Conservation (phyloP, 768 basidiomycete species). For the Gelatoporia subvermispora region DNA sequence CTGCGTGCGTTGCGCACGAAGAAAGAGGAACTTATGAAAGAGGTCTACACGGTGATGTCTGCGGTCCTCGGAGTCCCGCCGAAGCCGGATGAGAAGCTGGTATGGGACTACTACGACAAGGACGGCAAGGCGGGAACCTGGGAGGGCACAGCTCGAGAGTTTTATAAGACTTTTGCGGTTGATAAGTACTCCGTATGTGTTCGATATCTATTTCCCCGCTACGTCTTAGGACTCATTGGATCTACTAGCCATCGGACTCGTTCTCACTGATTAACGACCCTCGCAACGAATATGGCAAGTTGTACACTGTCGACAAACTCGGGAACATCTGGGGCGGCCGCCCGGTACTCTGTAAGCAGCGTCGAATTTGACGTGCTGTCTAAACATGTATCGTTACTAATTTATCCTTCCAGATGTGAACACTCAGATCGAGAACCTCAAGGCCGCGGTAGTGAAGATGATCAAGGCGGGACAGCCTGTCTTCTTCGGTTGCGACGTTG, state of each 20-base stretch:
- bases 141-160: constrained; percentile 79
- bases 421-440: constrained; percentile 77
- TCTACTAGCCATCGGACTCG: constrained; percentile 55
- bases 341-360: constrained; percentile 64
- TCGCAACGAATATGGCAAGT: constrained; percentile 72
- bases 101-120: constrained; percentile 86
- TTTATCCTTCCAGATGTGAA: constrained; percentile 59
- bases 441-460: constrained; percentile 75
- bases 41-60: constrained; percentile 79
- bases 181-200: constrained; percentile 24
- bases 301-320: constrained; percentile 90
- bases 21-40: constrained; percentile 82
- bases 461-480: constrained; percentile 86
- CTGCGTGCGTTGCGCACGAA: constrained; percentile 60
- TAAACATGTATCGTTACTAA: not conserved
- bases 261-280: constrained; percentile 97
- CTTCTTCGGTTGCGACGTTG: constrained; percentile 97
- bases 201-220: not conserved
- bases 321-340: constrained; percentile 91
- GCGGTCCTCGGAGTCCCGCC: constrained; percentile 88
- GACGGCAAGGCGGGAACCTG: constrained; percentile 71
- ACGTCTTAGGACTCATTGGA: not conserved
- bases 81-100: constrained; percentile 60
- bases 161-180: constrained; percentile 46
- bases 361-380: not conserved